Base-by-base conservation (phyloP, 2,329 filamentous ascomycete species). In the Hymenoscyphus salicellus region DNA sequence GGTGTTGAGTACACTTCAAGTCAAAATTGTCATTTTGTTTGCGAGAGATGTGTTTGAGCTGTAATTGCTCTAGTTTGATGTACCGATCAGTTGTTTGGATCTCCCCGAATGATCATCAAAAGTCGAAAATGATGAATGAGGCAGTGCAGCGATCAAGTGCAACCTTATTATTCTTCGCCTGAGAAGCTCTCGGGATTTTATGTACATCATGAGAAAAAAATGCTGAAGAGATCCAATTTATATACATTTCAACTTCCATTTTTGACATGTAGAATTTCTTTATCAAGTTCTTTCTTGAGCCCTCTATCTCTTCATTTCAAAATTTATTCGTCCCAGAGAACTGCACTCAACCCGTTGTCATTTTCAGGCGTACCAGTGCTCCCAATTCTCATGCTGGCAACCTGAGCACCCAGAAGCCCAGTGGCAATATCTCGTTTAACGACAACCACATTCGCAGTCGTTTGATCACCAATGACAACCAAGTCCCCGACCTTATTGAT, bases 321-420 rank as follows among this genome's bases (percentile, higher is more conserved):
- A 11, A 33, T 59, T 66, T 76, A 82, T 71, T 84, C 80, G 32
- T 78, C 74, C 81, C 81, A 83, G 3, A 81, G 73, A 5, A 83
- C 80, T 43, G 77, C 77, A 58, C 80, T 82, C 36, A 83, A 67
- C 0, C 82, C 82, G 63, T 83, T 79, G 70, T 82, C 80, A 62
- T 81, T 75, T 32, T 79, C 77, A 8, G 76, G 72, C 1, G 71
- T 74, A 0, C 81, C 81, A 5, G 75, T 75, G 36, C 71, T 74
- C 1, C 78, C 79, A 23, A 83, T 76, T 58, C 73, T 72, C 41
- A 82, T 57, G 38, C 72, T 78, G 0, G 78, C 79, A 1, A 83
- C 67, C 28, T 82, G 73, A 16, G 65, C 32, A 2, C 77, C 77
- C 41, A 82, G 73, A 52, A 73, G 62, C 0, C 81, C 82, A 5